Base-by-base conservation (phyloP, 1,284 basidiomycete genomes). In the Ustilago tritici region DNA sequence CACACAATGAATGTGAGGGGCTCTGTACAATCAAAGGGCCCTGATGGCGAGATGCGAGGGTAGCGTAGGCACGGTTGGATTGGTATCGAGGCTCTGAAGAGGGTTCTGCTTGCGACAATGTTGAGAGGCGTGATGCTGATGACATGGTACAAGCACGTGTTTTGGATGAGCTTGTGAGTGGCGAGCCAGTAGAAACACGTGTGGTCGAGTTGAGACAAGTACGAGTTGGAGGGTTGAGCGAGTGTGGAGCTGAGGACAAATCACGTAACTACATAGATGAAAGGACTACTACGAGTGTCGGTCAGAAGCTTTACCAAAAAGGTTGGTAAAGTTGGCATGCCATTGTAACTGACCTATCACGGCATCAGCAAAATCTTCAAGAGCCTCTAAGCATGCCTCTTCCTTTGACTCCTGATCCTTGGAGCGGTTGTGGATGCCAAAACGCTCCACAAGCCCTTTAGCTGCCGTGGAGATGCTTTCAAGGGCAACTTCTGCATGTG, bases 191-290 rank as follows among this genome's bases (percentile, higher is more conserved):
- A 8, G 66, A 56, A n/a, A 58, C 19, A 55, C 52, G 56, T 11
- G 61, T 65, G 17, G 65, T 76, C 0, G 73, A 71, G 41, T 70
- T 76, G 50, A 76, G 58, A 14, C 67, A 63, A 56, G 64, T 43
- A 5, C 72, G 66, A 5, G 36, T 31, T 10, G 68, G 62, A 19
- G 61, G 35, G 35, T 59, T 40, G 31, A 52, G 35, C 2, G 59
- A 62, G 8, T 54, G 38, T 14, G 62, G 57, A 12, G 57, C 40
- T 17, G 60, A 54, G 11, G 67, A 53, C 17, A 57, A 36, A 23
- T 23, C 23, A 23, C 23, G 1, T 23, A 23, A 23, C 23, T 23
- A 23, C 23, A 23, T 23, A 23, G 23, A 23, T 23, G 23, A 23
- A 23, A 23, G 23, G 23, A 23, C 23, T 23, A 23, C 23, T 23